Base-by-base conservation (phyloP, 768 basidiomycete genomes). In the Termitomyces sp. region DNA sequence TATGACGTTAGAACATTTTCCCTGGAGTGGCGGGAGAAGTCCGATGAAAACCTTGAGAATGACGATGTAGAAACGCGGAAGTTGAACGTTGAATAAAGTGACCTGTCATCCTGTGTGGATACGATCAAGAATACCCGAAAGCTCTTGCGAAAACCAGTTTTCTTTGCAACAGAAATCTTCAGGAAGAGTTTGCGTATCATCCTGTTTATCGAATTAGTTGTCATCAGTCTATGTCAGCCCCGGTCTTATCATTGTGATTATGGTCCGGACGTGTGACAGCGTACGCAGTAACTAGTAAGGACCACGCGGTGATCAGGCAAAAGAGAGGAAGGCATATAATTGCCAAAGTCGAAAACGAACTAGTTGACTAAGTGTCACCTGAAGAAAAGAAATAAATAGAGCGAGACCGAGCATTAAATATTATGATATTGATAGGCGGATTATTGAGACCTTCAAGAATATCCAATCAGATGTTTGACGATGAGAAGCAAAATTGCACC, bases 351-450 rank as follows among this genome's bases (percentile, higher is more conserved):
- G 40, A 33, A 12, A 49, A 28, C 38, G 26, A 18, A 50, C 14
- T n/a, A 40, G 33, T 53, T 53, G 53, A 55, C 12, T 13, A 3
- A 44, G 20, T 43, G 30, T 46, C 58, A 45, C 46, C 53, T 4
- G 38, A 22, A 40, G 12, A 33, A 2, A 22, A 40, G 7, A 44
- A 6, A 13, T 9, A 42, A 28, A 12, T 14, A 61, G 67, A 88
- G 88, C 89, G 2, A 92, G 95, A 1, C 78, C 85, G 4, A 40
- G 18, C 10, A 38, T 38, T 18, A 14, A 8, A 28, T 28, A 28
- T 28, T 6, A 6, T 4, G 6, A 28, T 28, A 28, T 28, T 28
- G 28, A 9, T 38, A 30, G 14, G 26, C 14, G 45, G 2, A 50
- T 33, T 6, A 6, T n/a, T n/a, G n/a, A n/a, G n/a, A n/a, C n/a